Evolutionary conservation across 2,329 filamentous ascomycete species (phyloP).

Genomic region (Phaeosphaeriaceae sp.): DNA sequence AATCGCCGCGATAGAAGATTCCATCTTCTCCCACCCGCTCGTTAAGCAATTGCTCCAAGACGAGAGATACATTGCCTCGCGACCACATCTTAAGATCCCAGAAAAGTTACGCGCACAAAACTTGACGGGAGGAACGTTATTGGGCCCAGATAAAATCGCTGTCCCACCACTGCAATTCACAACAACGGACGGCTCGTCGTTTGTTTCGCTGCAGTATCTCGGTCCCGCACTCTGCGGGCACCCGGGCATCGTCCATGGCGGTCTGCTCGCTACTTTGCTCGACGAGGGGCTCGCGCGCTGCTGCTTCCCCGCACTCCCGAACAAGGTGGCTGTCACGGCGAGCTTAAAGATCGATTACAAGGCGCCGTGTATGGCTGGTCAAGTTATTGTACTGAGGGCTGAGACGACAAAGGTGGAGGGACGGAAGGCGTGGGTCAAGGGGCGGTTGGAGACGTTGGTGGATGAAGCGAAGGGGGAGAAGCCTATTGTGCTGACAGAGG

Average conservation of each 20-base stretch:
- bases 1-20: constrained; percentile 68
- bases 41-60: constrained; percentile 71
- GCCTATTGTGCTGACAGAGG: constrained; percentile 76
- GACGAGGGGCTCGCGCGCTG: constrained; percentile 89
- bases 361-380: constrained; percentile 76
- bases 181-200: constrained; percentile 57
- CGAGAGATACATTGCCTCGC: constrained; percentile 73
- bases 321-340: constrained; percentile 85
- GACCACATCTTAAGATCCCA: constrained; percentile 89
- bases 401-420: constrained; percentile 87
- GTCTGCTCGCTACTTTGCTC: constrained; percentile 87
- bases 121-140: constrained; percentile 80
- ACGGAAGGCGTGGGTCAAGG: constrained; percentile 92
- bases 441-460: constrained; percentile 80
- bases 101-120: constrained; percentile 72
- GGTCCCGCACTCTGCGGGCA: constrained; percentile 86
- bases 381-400: constrained; percentile 79
- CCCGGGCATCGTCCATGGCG: constrained; percentile 88
- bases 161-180: constrained; percentile 83
- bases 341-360: constrained; percentile 84
- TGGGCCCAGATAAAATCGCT: constrained; percentile 76
- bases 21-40: constrained; percentile 79
- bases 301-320: constrained; percentile 86
- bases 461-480: constrained; percentile 71
- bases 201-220: constrained; percentile 76